Conservation (phyloP, 768 basidiomycete species). For the Sporobolomyces pararoseus region DNA sequence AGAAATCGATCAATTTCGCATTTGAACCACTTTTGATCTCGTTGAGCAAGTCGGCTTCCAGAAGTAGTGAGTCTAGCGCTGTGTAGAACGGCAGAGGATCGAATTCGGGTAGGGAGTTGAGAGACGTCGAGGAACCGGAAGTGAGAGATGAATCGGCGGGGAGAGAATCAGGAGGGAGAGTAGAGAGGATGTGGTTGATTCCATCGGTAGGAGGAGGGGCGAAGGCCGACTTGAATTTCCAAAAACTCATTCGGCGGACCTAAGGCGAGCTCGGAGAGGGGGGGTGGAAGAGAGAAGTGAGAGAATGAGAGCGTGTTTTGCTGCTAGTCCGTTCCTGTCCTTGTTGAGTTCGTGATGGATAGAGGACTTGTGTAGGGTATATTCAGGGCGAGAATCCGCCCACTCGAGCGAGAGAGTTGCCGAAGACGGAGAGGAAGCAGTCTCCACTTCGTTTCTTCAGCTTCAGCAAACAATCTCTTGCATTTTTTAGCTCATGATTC, state of each 20-base stretch:
- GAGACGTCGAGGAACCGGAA: background rate
- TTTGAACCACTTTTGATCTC: conserved; percentile 90
- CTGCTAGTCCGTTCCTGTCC: no score
- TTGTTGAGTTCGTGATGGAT: no score
- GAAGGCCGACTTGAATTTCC: conserved; percentile 27
- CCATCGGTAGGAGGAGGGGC: conserved; percentile 24
- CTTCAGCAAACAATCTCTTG: background rate
- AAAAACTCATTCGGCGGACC: conserved; percentile 27
- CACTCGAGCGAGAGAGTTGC: no score
- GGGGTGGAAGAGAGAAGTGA: background rate
- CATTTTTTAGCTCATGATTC: no score
- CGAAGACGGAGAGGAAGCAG: no score
- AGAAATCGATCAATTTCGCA: conserved; percentile 79
- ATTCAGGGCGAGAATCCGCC: no score
- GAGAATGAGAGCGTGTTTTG: background rate
- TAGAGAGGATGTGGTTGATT: conserved; percentile 27
- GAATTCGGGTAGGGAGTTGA: background rate
- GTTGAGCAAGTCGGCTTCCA: conserved; percentile 87
- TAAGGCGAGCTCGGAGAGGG: background rate
- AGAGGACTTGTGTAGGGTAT: no score
- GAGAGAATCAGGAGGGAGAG: conserved; percentile 12
- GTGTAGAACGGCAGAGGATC: conserved; percentile 8
- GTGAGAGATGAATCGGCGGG: conserved; percentile 7
- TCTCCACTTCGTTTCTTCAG: background rate
- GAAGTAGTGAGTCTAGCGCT: conserved; percentile 76